These are phyloP conservation scores for Gymnopilus dilepis DNA, from an alignment of 768 basidiomycete species.

Conservation along the genomic window DNA sequence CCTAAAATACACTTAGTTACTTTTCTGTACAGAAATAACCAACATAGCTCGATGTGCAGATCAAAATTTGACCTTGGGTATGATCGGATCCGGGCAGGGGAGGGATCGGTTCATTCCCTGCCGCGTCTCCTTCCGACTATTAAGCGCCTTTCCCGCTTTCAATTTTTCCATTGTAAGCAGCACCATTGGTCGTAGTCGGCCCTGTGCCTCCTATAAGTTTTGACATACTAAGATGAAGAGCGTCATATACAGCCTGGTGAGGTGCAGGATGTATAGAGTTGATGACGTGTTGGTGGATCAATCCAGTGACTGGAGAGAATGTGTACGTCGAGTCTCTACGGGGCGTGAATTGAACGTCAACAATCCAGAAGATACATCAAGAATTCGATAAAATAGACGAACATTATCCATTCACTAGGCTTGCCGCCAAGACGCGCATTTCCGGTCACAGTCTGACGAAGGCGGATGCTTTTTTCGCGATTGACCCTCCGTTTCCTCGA, in stretches of 20 bases:
- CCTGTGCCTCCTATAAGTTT: constrained; percentile 38
- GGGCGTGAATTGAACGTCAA: constrained; percentile 28
- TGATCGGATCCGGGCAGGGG: neutral
- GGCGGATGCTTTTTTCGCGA: constrained; percentile 63
- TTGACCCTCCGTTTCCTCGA: constrained; percentile 32
- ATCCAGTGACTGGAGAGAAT: constrained; percentile 70
- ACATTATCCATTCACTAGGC: constrained; percentile 77
- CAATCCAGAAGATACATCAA: neutral
- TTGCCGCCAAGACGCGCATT: constrained; percentile 67
- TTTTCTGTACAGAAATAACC: neutral
- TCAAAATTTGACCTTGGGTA: neutral
- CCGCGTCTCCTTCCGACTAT: neutral
- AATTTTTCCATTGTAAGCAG: constrained; percentile 23
- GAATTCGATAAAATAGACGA: constrained; percentile 35
- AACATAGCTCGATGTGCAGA: neutral
- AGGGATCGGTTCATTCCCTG: neutral
- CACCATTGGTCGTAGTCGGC: constrained; percentile 18
- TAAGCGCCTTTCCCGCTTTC: constrained; percentile 6
- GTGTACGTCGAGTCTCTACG: constrained; percentile 71
- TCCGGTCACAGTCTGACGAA: constrained; percentile 63
- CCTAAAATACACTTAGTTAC: constrained; percentile 12
- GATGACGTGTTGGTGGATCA: constrained; percentile 62
- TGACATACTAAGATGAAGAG: constrained; percentile 49
- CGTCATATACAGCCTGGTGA: constrained; percentile 71
- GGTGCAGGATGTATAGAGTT: constrained; percentile 83